Base-by-base conservation (phyloP, 805 yeast genomes). In the Starmerella geochares region DNA sequence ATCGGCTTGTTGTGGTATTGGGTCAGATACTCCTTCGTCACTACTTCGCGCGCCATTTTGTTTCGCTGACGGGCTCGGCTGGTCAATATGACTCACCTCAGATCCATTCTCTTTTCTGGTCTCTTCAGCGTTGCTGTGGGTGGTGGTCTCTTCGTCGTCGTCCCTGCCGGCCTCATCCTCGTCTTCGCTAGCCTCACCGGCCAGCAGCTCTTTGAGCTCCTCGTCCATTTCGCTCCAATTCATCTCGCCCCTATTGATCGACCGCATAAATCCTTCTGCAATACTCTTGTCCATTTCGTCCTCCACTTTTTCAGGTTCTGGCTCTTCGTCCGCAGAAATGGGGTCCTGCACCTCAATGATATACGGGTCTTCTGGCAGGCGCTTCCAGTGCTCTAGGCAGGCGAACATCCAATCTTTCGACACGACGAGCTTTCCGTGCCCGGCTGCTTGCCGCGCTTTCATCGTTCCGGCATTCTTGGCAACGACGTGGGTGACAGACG, bases 361-460 rank as follows among this genome's bases (percentile, higher is more conserved):
- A 61, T 71, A 88, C 3, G 75, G 77, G 2, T 63, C 69, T 55
- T 82, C 92, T 16, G 80, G 78, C 0, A 80, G 80, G 41, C 74
- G 75, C 49, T 71, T 70, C 97, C 97, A 90, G 23, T 74, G 67
- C 7, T 87, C 79, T 56, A 90, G 71, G 64, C 96, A 84, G 32
- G 82, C 80, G 67, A 88, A 88, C 2, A 90, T 67, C 98, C 98
- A 90, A 60, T 85, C 92, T 2, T 94, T 88, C 60, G 80, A 81
- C 17, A 90, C 95, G n/a, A 90, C 75, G 58, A 81, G 79, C 31
- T 82, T 81, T 17, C 69, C 63, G 1, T 81, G 80, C 36, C 78
- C 69, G 0, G 81, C 70, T 0, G 96, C 96, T 28, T 82, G 74
- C 41, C 88, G 74, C 9, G 88, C 95, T 63, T 90, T 90, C 59